Percentiles rank a stretch among this genome's conserved stretches.
phyloP scores from a whole-genome alignment of 2,329 filamentous ascomycete species.

The Parasarocladium wereldwijsianum region DNA sequence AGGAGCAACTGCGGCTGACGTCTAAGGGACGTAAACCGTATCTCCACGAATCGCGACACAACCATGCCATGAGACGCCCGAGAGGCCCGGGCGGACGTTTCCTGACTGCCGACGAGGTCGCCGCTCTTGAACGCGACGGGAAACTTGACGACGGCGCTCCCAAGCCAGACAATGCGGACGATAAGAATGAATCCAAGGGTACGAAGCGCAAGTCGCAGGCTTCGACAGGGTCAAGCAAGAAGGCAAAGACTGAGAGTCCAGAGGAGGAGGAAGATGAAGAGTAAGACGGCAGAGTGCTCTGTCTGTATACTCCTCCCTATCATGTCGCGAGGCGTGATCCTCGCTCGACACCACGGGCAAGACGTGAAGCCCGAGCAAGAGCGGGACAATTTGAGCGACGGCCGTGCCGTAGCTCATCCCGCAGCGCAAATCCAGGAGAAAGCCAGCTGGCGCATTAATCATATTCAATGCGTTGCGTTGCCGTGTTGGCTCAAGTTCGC shows the following conservation, averaged over 20 bases:
- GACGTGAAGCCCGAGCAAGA: too few relatives aligned
- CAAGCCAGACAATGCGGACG: slow-evolving; percentile 12
- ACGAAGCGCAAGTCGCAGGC: slow-evolving; percentile 48
- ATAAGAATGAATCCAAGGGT: slow-evolving; percentile 19
- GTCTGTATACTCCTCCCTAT: too few relatives aligned
- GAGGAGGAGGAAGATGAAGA: slow-evolving; percentile 28
- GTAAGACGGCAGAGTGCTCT: slow-evolving; percentile 26
- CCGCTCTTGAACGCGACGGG: slow-evolving; percentile 53
- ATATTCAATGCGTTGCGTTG: too few relatives aligned
- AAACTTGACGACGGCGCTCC: slow-evolving; percentile 16
- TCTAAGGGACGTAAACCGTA: slow-evolving; percentile 96
- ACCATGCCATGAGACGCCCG: slow-evolving; percentile 92
- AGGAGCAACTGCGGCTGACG: slow-evolving; percentile 81
- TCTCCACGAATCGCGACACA: slow-evolving; percentile 91
- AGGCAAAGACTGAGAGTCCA: slow-evolving; percentile 30
- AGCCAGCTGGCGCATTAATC: too few relatives aligned
- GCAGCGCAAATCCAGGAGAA: too few relatives aligned
- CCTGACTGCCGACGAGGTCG: slow-evolving; percentile 90
- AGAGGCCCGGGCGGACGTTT: slow-evolving; percentile 90
- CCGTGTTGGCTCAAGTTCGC: too few relatives aligned
- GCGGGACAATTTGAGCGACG: too few relatives aligned
- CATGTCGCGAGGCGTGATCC: too few relatives aligned
- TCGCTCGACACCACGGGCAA: too few relatives aligned
- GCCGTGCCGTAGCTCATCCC: too few relatives aligned
- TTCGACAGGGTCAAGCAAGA: slow-evolving; percentile 36